phyloP scores from a whole-genome alignment of 106 monocot species.

The Dendrobium huoshanense region DNA sequence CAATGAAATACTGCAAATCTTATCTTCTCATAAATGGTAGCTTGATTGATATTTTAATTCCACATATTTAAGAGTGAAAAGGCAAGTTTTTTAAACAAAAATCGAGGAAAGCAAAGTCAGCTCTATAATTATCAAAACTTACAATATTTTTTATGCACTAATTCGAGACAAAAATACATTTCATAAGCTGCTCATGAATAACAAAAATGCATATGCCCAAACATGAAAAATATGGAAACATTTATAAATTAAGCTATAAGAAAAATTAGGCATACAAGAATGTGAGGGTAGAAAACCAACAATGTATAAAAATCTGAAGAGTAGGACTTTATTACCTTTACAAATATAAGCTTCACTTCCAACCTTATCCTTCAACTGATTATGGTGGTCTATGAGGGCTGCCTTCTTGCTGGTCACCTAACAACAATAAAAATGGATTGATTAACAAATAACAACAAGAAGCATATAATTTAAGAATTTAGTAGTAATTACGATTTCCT shows the following conservation, averaged over 20 bases:
- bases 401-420: constrained; percentile 97
- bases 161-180: not conserved
- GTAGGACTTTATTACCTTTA: constrained; percentile 32
- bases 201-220: not conserved
- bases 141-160: not conserved
- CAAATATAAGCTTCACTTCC: constrained; percentile 67
- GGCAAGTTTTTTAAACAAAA: not conserved
- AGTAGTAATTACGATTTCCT: not conserved
- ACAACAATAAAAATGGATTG: not conserved
- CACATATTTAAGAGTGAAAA: not conserved
- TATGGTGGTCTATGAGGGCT: constrained; percentile 72
- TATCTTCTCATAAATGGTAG: not conserved
- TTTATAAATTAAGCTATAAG: not conserved
- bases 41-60: not conserved
- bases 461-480: not conserved
- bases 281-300: not conserved
- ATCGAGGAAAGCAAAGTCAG: not conserved
- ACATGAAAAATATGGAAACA: not conserved
- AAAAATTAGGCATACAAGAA: not conserved
- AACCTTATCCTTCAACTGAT: constrained; percentile 65
- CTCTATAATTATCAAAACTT: not conserved
- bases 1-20: not conserved
- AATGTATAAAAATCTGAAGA: not conserved
- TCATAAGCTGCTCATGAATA: not conserved
- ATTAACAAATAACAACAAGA: not conserved